Conservation (phyloP, 2,329 filamentous ascomycete species). For the Fusarium equiseti region DNA sequence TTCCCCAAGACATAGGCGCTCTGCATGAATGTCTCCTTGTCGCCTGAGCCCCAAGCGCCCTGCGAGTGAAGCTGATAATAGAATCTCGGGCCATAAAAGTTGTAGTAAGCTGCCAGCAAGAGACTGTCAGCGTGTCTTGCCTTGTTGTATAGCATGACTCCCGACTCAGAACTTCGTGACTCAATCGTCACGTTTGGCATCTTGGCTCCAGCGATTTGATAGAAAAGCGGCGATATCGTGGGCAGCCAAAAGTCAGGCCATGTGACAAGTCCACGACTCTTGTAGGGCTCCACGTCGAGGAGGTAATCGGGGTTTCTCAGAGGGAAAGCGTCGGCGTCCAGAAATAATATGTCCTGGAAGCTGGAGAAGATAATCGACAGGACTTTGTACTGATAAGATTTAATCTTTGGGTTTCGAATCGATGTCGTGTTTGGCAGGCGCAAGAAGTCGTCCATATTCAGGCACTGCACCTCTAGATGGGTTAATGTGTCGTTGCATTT, state of each 20-base stretch:
- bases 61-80: slow-evolving; percentile 46
- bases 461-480: slow-evolving; percentile 22
- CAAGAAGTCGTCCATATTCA: slow-evolving; percentile 42
- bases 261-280: slow-evolving; percentile 35
- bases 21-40: slow-evolving; percentile 45
- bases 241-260: slow-evolving; percentile 47
- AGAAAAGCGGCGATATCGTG: slow-evolving; percentile 43
- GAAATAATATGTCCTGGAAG: slow-evolving; percentile 41
- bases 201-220: slow-evolving; percentile 31
- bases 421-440: slow-evolving; percentile 8
- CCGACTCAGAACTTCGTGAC: slow-evolving; percentile 40
- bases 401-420: slow-evolving; percentile 15
- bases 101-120: slow-evolving; percentile 41
- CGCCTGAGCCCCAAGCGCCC: slow-evolving; percentile 44
- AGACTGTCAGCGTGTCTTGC: slow-evolving; percentile 40
- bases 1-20: slow-evolving; percentile 36
- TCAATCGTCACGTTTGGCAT: slow-evolving; percentile 36
- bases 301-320: slow-evolving; percentile 36
- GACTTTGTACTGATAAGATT: slow-evolving; percentile 40
- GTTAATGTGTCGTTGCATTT: slow-evolving; percentile 22
- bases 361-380: slow-evolving; percentile 43
- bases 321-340: slow-evolving; percentile 44
- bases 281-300: slow-evolving; percentile 37
- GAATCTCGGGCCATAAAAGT: slow-evolving; percentile 40
- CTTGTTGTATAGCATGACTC: slow-evolving; percentile 42